Conservation (phyloP, 2,329 filamentous ascomycete species). For the Fusarium secorum region DNA sequence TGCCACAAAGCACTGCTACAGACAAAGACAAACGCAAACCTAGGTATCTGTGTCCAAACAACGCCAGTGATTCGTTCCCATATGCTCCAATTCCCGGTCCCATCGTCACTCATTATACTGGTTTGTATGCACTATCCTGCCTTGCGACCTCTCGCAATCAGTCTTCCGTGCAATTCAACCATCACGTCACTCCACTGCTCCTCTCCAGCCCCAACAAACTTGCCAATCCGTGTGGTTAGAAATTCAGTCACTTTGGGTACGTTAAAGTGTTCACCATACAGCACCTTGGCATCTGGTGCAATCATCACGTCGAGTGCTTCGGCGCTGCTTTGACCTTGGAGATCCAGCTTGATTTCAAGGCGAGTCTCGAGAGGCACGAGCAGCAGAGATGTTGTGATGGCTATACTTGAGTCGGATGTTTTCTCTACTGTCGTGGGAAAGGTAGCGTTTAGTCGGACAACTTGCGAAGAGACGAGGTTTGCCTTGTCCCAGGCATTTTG, state of each 20-base stretch:
- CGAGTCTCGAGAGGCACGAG: conserved; percentile 72
- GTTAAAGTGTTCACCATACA: conserved; percentile 83
- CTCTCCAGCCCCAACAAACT: conserved; percentile 44
- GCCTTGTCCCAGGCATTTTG: conserved; percentile 73
- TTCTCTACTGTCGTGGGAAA: conserved; percentile 71
- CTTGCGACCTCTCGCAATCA: conserved; percentile 65
- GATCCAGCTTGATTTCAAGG: conserved; percentile 67
- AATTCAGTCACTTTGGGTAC: conserved; percentile 79
- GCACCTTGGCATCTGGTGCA: conserved; percentile 64
- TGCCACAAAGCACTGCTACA: background rate
- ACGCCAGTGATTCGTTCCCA: conserved; percentile 30
- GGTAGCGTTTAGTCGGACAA: conserved; percentile 67
- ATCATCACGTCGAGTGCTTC: conserved; percentile 64
- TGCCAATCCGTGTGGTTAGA: conserved; percentile 62
- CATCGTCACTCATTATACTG: conserved; percentile 43
- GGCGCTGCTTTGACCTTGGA: conserved; percentile 57
- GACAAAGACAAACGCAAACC: conserved; percentile 25
- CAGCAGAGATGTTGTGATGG: conserved; percentile 68
- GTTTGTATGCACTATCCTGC: conserved; percentile 31
- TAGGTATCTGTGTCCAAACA: conserved; percentile 38
- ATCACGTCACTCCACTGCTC: conserved; percentile 64
- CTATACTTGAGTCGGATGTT: conserved; percentile 70
- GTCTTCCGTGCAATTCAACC: conserved; percentile 61
- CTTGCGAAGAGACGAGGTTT: conserved; percentile 64
- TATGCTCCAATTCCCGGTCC: conserved; percentile 24